These are phyloP conservation scores for Erysimum pusillum DNA, from an alignment of 441 rosid species.

Conservation along the genomic window DNA sequence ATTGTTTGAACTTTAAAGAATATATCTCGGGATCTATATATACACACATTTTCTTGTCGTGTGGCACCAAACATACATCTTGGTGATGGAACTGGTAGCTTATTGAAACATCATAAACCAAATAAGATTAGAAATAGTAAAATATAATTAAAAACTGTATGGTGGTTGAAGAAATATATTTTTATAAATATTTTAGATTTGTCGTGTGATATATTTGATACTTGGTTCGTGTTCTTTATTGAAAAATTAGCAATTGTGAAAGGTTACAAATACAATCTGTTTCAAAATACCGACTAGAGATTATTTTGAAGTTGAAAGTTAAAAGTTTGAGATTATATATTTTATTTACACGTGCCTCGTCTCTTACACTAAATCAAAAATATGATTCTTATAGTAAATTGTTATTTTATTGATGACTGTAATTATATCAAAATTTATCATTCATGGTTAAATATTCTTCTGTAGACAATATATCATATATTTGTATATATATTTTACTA, in stretches of 20 bases:
- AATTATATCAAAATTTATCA: background rate
- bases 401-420: background rate
- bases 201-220: background rate
- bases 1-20: slow-evolving; percentile 15
- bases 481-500: no score
- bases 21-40: slow-evolving; percentile 38
- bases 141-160: background rate
- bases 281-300: background rate
- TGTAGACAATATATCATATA: no score
- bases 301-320: background rate
- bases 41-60: slow-evolving; percentile 35
- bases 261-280: background rate
- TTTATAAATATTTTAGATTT: background rate
- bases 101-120: slow-evolving; percentile 8
- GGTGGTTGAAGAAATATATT: background rate
- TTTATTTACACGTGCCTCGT: background rate
- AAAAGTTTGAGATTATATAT: background rate
- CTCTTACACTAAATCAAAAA: no score
- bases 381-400: no score
- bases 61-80: slow-evolving; percentile 25
- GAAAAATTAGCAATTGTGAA: background rate
- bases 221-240: no score
- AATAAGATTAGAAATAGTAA: slow-evolving; percentile 11
- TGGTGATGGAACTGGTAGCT: slow-evolving; percentile 27
- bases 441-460: no score